Evolutionary conservation across 345 rosid species (phyloP).

Genomic region (Gossypium rotundifolium): DNA sequence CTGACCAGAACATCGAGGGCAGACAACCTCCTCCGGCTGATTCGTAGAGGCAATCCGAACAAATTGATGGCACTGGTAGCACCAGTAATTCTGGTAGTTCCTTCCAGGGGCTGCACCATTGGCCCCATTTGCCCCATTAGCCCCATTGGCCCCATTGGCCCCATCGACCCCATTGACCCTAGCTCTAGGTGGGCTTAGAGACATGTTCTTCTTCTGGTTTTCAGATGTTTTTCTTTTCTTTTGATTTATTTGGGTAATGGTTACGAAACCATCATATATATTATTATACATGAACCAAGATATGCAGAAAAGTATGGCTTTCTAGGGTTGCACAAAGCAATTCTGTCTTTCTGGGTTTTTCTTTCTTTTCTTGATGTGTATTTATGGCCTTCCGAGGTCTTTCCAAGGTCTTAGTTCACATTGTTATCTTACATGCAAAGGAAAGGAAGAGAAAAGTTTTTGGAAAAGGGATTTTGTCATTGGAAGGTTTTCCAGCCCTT

Average conservation of each 20-base stretch:
- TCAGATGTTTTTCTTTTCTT: neutral
- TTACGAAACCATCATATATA: neutral
- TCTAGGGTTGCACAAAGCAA: constrained; percentile 19
- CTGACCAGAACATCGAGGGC: constrained; percentile 57
- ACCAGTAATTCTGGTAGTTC: constrained; percentile 56
- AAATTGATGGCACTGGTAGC: constrained; percentile 62
- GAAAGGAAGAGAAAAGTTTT: constrained; percentile 24
- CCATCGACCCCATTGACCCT: constrained; percentile 3
- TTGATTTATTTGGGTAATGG: neutral
- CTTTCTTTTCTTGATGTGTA: neutral
- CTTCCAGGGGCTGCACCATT: constrained; percentile 13
- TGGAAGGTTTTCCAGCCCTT: neutral
- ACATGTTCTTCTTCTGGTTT: constrained; percentile 24
- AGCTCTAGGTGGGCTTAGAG: constrained; percentile 38
- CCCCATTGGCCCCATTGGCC: neutral
- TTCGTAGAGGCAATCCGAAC: constrained; percentile 44
- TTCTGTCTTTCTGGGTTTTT: constrained; percentile 8
- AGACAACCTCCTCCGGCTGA: constrained; percentile 37
- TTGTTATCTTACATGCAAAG: constrained; percentile 16
- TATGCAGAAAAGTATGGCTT: constrained; percentile 26
- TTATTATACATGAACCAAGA: neutral
- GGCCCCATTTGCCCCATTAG: neutral
- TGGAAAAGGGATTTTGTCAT: neutral
- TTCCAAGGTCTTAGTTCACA: neutral
- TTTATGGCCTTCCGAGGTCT: neutral